Conservation (phyloP, 2,329 filamentous ascomycete species). For the Grosmannia serpens region DNA sequence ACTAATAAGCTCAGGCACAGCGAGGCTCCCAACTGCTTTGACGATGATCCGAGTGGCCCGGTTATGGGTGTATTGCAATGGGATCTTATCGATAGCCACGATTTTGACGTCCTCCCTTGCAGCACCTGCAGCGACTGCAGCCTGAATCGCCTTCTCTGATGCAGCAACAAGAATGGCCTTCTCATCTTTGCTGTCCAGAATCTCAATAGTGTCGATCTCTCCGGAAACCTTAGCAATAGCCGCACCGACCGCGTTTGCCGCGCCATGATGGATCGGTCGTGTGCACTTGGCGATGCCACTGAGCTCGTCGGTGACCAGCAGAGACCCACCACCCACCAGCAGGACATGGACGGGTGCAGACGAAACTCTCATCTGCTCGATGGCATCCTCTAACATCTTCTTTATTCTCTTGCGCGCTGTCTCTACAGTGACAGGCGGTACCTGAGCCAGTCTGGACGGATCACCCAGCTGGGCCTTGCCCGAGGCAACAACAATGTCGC, state of each 20-base stretch:
- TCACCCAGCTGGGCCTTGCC: slow-evolving; percentile 15
- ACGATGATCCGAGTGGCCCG: slow-evolving; percentile 43
- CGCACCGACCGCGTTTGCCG: slow-evolving; percentile 55
- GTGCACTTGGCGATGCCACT: slow-evolving; percentile 42
- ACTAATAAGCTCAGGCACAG: slow-evolving; percentile 17
- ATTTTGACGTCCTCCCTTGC: slow-evolving; percentile 30
- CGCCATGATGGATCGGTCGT: slow-evolving; percentile 43
- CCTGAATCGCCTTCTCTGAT: slow-evolving; percentile 28
- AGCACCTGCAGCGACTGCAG: slow-evolving; percentile 33
- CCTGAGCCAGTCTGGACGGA: slow-evolving; percentile 13
- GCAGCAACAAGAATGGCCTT: slow-evolving; percentile 28
- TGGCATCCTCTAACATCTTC: slow-evolving; percentile 39
- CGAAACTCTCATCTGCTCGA: slow-evolving; percentile 52
- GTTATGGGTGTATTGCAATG: slow-evolving; percentile 41
- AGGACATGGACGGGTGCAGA: slow-evolving; percentile 46
- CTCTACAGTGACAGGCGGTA: slow-evolving; percentile 25
- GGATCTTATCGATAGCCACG: slow-evolving; percentile 40
- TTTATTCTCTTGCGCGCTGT: slow-evolving; percentile 28
- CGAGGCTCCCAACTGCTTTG: slow-evolving; percentile 36
- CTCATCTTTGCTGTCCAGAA: slow-evolving; percentile 23
- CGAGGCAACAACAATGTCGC: slow-evolving; percentile 35
- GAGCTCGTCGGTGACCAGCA: slow-evolving; percentile 42
- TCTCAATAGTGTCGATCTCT: slow-evolving; percentile 35
- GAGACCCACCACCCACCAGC: slow-evolving; percentile 51
- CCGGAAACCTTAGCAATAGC: slow-evolving; percentile 48